A percentile compares a stretch with the other conserved stretches of the same genome.
Conservation (phyloP, 75 land plant species). For the Pinus taeda region DNA sequence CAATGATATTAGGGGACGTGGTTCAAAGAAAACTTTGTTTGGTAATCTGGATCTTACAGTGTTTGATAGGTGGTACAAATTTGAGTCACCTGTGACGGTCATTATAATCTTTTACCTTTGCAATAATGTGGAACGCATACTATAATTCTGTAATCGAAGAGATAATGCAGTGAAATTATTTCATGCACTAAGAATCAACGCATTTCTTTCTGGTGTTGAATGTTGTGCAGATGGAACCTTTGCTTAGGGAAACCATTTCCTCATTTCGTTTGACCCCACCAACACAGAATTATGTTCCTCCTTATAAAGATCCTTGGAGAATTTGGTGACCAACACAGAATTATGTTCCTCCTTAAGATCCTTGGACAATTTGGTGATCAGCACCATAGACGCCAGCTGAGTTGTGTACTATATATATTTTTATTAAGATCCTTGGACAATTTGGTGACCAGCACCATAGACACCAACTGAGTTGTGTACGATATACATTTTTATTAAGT, state of each 20-base stretch:
- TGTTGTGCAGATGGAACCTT: conserved; percentile 67
- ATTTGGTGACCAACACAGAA: conserved; percentile 51
- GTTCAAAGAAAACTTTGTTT: too few relatives aligned
- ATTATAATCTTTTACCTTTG: neutral
- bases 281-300: conserved; percentile 79
- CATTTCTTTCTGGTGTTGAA: neutral
- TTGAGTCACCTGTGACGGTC: neutral
- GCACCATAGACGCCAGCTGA: neutral
- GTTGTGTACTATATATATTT: neutral
- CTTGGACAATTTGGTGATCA: conserved; percentile 82
- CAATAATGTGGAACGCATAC: neutral
- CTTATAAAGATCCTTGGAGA: conserved; percentile 94
- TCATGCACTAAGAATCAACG: conserved; percentile 38
- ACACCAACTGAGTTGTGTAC: neutral
- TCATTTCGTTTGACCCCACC: conserved; percentile 75
- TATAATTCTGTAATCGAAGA: neutral
- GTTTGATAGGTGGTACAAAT: neutral
- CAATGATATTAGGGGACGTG: too few relatives aligned
- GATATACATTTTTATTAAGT: neutral
- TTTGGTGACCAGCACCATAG: conserved; percentile 37
- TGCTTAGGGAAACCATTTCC: conserved; percentile 46
- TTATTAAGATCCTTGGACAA: conserved; percentile 65
- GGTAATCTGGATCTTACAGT: neutral
- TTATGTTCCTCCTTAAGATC: conserved; percentile 91
- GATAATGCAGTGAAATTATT: neutral